Base-by-base conservation (phyloP, 352 stramenopile species). In the Phytophthora vignae region DNA sequence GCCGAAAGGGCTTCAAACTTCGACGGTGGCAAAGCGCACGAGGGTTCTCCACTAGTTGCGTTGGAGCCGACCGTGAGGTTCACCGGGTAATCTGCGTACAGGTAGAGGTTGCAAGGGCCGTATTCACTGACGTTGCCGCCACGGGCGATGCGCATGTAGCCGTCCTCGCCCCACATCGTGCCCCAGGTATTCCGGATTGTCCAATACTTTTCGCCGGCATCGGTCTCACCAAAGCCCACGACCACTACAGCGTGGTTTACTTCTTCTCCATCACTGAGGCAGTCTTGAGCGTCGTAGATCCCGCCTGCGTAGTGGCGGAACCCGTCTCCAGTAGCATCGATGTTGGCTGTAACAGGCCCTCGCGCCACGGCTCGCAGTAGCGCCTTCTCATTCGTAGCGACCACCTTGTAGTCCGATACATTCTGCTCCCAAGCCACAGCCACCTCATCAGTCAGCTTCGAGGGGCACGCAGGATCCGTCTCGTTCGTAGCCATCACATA, bases 161-260 rank as follows among this genome's bases (percentile, higher is more conserved):
- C 89, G 44, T 88, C 77, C 60, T 95, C 87, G 58, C 89, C 90
- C 92, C 90, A 97, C 87, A 96, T 96, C 1, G 87, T 89, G 0
- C 92, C 91, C 92, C 92, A 98, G 11, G 87, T 96, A 73, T 98
- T 98, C 21, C 92, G 92, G 22, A 98, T 78, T 58, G 96, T 82
- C 92, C 92, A 98, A 76, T 94, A 98, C 66, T 93, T 79, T 1
- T 93, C 76, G 1, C 88, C 90, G 11, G 71, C 64, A 2, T 79
- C 76, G 1, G 84, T 95, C 61, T 95, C 79, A 48, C 88, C 92
- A 63, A 92, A 98, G 7, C 92, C 92, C 7, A 96, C 88, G 27
- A 95, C 42, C 49, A 97, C 89, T 17, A 98, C 90, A 4, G 92
- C 92, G 64, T 98, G 89, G 67, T 96, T 93, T n/a, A 96, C 84